Conservation (phyloP, 257 asterid species). For the Nicotiana sylvestris region DNA sequence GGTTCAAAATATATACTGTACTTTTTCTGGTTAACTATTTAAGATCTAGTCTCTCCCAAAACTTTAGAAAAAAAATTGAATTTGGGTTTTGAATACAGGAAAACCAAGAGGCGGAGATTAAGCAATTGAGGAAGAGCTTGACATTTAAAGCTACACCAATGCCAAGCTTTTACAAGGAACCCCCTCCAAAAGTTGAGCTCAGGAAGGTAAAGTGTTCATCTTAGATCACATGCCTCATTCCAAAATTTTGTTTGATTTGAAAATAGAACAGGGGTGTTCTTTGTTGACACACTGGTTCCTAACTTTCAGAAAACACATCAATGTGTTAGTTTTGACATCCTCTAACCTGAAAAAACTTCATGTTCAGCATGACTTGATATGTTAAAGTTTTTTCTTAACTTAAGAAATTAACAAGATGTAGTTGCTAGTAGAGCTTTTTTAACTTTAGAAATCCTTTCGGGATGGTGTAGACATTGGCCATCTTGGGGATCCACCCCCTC, state of each 20-base stretch:
- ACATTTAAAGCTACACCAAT: slow-evolving; percentile 84
- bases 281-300: neutral
- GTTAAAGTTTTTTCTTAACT: neutral
- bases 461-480: neutral
- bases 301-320: neutral
- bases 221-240: no score
- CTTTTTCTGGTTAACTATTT: slow-evolving; percentile 1
- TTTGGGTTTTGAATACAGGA: slow-evolving; percentile 39
- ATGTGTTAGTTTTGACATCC: neutral
- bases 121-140: slow-evolving; percentile 70
- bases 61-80: neutral
- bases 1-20: neutral
- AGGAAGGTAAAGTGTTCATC: slow-evolving; percentile 48
- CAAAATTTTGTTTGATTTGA: neutral
- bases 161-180: slow-evolving; percentile 90
- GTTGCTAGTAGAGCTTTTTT: neutral
- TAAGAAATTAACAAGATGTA: neutral
- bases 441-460: neutral
- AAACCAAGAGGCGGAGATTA: slow-evolving; percentile 73
- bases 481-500: neutral
- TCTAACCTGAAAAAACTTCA: neutral
- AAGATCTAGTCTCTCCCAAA: neutral
- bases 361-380: neutral
- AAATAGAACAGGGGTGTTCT: neutral
- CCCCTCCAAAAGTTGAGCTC: slow-evolving; percentile 70